phyloP scores from a whole-genome alignment of 1,139 yeast species.

The Trichomonascaceae sp. region DNA sequence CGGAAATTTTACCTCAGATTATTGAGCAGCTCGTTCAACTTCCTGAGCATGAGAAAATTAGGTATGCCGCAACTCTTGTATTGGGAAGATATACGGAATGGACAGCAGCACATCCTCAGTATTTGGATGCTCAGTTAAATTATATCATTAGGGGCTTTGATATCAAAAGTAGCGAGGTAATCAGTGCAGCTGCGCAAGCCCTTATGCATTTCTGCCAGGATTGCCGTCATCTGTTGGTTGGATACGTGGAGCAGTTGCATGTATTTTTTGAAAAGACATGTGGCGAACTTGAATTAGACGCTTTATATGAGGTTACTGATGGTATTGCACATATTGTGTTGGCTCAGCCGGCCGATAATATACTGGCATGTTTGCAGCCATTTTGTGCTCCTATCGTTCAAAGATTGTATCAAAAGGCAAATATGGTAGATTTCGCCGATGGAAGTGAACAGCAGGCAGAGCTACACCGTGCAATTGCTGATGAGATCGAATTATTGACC shows the following conservation, averaged over 20 bases:
- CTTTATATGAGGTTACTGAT: slow-evolving; percentile 75
- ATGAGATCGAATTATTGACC: slow-evolving; percentile 67
- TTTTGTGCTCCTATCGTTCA: slow-evolving; percentile 65
- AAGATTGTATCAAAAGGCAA: slow-evolving; percentile 33
- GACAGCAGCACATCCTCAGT: slow-evolving; percentile 83
- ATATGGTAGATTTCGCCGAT: slow-evolving; percentile 19
- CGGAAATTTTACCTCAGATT: slow-evolving; percentile 66
- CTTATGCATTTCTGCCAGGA: slow-evolving; percentile 93
- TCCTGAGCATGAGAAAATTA: slow-evolving; percentile 80
- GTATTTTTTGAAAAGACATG: slow-evolving; percentile 65
- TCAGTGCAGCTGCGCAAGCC: slow-evolving; percentile 88
- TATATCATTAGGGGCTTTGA: slow-evolving; percentile 79
- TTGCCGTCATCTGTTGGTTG: slow-evolving; percentile 62
- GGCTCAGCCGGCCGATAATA: slow-evolving; percentile 44
- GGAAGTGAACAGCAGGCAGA: slow-evolving; percentile 28
- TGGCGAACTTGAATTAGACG: slow-evolving; percentile 52
- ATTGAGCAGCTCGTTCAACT: slow-evolving; percentile 63
- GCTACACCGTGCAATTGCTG: slow-evolving; percentile 51
- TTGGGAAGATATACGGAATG: slow-evolving; percentile 93
- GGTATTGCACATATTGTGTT: slow-evolving; percentile 83
- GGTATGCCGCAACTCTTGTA: slow-evolving; percentile 89
- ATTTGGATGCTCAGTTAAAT: slow-evolving; percentile 72
- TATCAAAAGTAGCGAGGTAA: slow-evolving; percentile 44
- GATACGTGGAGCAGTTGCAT: slow-evolving; percentile 69
- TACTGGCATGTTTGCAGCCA: slow-evolving; percentile 45